These are phyloP conservation scores for Phalaenopsis aphrodite DNA, from an alignment of 106 monocot species.

Conservation along the genomic window DNA sequence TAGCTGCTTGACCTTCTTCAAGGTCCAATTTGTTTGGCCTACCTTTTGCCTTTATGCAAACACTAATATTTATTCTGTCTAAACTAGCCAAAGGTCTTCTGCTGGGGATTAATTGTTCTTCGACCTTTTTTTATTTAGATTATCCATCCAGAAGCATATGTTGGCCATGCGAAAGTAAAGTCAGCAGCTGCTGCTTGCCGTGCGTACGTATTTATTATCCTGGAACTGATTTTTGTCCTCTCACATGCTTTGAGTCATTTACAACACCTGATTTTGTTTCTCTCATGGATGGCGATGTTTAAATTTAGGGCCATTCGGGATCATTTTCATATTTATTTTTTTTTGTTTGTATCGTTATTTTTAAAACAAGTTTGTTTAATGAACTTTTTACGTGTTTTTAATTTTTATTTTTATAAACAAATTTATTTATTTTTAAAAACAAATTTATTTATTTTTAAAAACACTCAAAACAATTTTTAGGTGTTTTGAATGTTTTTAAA, in stretches of 20 bases:
- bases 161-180: constrained; percentile 80
- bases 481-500: no score
- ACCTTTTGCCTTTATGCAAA: background rate
- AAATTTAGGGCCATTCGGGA: background rate
- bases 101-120: background rate
- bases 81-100: background rate
- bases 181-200: constrained; percentile 87
- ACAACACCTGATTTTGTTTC: background rate
- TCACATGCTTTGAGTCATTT: background rate
- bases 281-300: background rate
- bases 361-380: no score
- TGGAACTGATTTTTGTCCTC: background rate
- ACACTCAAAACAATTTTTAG: no score
- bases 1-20: background rate
- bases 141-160: constrained; percentile 75
- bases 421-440: no score
- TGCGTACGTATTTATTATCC: constrained; percentile 49
- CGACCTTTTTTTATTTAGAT: constrained; percentile 33
- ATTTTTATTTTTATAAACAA: no score
- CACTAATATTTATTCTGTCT: background rate
- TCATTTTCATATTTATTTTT: no score
- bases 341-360: no score
- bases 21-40: background rate
- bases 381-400: no score
- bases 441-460: no score